Base-by-base conservation (phyloP, 2,329 filamentous ascomycete genomes). In the Calonectria multiphialidica region DNA sequence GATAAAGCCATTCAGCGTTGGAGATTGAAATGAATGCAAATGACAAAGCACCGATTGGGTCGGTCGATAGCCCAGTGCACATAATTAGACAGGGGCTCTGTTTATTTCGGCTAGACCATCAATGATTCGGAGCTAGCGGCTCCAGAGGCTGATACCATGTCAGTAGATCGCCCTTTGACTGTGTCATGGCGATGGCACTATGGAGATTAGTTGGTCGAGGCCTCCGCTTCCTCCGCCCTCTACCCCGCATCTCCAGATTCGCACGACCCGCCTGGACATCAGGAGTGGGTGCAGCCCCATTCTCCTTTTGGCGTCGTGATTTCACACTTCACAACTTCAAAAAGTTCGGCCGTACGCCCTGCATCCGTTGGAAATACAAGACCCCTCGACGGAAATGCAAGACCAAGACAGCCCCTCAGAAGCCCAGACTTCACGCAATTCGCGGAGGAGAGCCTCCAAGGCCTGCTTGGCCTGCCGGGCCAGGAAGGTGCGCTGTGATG, bases 401-500 rank as follows among this genome's bases (percentile, higher is more conserved):
- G 45, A 62, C n/a, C 66, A 44, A 62, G 55, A 50, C 35, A 61
- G 44, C 35, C 33, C 23, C 16, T 30, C 9, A 15, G 55, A 68
- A 25, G 30, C 28, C 18, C 40, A 33, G 33, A 30, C 50, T 23
- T 30, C 44, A 16, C 55, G 44, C 37, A 28, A 28, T 28, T 42
- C 53, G 50, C 68, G 62, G 8, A 73, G 66, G 25, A 67, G 72
- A 40, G 72, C 72, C 7, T 64, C 70, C 25, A 72, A 71, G 30
- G 72, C 72, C 33, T 74, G 70, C 23, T 18, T 74, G 25, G 71
- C 55, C 4, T 74, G 72, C 25, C 72, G 66, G 37, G 42, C 72
- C 0, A 50, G 70, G n/a, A 74, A 74, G 15, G 72, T 74, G 1
- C 72, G 72, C 9, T 74, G 70, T 47, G 72, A 74, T 57, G 72